Evolutionary conservation across 805 yeast genomes (phyloP).

Genomic region (Saturnispora silvae): DNA sequence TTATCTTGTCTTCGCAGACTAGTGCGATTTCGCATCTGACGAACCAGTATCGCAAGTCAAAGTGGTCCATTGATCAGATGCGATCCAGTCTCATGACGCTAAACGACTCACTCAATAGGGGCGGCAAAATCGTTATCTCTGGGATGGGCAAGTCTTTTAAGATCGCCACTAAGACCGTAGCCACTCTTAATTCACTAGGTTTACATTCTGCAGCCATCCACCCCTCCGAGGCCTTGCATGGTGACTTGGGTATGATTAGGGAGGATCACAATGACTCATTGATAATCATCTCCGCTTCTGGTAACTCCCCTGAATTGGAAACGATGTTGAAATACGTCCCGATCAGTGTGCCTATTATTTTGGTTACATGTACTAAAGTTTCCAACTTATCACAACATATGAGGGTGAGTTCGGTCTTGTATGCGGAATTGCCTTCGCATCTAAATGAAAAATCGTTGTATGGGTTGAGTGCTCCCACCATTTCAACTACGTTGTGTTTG

Average conservation of each 20-base stretch:
- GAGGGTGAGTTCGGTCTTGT: slow-evolving; percentile 41
- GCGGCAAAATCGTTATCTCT: slow-evolving; percentile 64
- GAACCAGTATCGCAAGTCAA: slow-evolving; percentile 34
- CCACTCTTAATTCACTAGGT: slow-evolving; percentile 74
- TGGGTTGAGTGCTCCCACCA: slow-evolving; percentile 83
- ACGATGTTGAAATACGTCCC: slow-evolving; percentile 50
- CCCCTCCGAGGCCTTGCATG: slow-evolving; percentile 84
- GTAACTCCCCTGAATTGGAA: slow-evolving; percentile 70
- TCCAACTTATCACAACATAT: slow-evolving; percentile 44
- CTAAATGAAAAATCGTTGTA: slow-evolving; percentile 53
- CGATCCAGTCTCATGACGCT: slow-evolving; percentile 33
- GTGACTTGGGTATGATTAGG: slow-evolving; percentile 68
- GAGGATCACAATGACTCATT: slow-evolving; percentile 45
- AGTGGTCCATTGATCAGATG: slow-evolving; percentile 36
- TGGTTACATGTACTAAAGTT: slow-evolving; percentile 52
- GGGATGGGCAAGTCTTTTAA: slow-evolving; percentile 84
- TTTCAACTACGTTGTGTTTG: slow-evolving; percentile 67
- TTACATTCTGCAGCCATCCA: slow-evolving; percentile 59
- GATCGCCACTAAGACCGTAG: slow-evolving; percentile 67
- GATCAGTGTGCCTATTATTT: slow-evolving; percentile 38
- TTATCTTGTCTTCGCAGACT: slow-evolving; percentile 36
- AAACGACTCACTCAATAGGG: slow-evolving; percentile 31
- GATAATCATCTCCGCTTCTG: slow-evolving; percentile 66
- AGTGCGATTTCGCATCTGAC: slow-evolving; percentile 37
- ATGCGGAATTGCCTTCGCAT: slow-evolving; percentile 49